These are phyloP conservation scores for Huntiella moniliformis DNA, from an alignment of 2,329 filamentous ascomycete species.

Conservation along the genomic window DNA sequence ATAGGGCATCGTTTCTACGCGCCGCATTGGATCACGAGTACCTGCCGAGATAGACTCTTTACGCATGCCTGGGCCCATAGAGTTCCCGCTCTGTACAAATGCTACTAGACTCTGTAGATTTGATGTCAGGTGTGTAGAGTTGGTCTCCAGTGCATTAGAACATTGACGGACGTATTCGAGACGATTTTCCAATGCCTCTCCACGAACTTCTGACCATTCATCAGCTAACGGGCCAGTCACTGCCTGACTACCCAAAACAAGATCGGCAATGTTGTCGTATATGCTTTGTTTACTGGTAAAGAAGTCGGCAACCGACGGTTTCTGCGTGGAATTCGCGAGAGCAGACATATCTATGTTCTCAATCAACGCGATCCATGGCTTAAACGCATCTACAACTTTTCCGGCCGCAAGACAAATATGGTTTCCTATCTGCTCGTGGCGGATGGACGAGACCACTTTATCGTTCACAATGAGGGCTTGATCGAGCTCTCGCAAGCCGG, in stretches of 20 bases:
- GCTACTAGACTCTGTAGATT: slow-evolving; percentile 76
- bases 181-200: slow-evolving; percentile 73
- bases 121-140: slow-evolving; percentile 72
- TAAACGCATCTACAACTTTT: slow-evolving; percentile 72
- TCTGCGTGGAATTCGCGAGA: slow-evolving; percentile 60
- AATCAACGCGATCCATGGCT: slow-evolving; percentile 72
- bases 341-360: slow-evolving; percentile 82
- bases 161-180: slow-evolving; percentile 63
- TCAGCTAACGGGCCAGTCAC: slow-evolving; percentile 83
- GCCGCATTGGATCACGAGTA: slow-evolving; percentile 25
- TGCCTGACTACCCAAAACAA: slow-evolving; percentile 71
- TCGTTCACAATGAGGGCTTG: slow-evolving; percentile 62
- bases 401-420: slow-evolving; percentile 60
- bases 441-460: slow-evolving; percentile 61
- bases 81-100: slow-evolving; percentile 31
- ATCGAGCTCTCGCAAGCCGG: slow-evolving; percentile 70
- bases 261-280: slow-evolving; percentile 83
- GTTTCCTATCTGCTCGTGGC: slow-evolving; percentile 65
- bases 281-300: slow-evolving; percentile 78
- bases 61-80: slow-evolving; percentile 15
- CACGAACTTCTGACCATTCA: slow-evolving; percentile 87
- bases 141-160: slow-evolving; percentile 64
- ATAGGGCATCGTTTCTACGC: slow-evolving; percentile 28
- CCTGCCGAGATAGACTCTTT: slow-evolving; percentile 22
- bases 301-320: slow-evolving; percentile 73